These are phyloP conservation scores for Backusella westeae DNA, from an alignment of 192 early-diverging fungal species.

Conservation along the genomic window DNA sequence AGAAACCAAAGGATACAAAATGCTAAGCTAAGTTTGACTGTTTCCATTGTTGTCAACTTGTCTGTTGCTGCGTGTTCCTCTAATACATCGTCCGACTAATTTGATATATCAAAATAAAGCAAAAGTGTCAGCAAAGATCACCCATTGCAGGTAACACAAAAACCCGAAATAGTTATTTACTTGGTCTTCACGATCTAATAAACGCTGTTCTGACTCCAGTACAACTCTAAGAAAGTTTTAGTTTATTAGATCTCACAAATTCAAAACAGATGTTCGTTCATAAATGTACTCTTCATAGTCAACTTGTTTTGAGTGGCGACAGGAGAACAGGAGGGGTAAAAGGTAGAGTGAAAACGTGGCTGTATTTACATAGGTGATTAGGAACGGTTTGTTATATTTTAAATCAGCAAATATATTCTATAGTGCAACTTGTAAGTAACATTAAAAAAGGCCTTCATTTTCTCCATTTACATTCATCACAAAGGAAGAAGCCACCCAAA, in stretches of 20 bases:
- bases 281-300: neutral
- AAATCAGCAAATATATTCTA: slow-evolving; percentile 69
- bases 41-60: slow-evolving; percentile 35
- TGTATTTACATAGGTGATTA: slow-evolving; percentile 79
- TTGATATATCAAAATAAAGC: neutral
- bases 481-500: slow-evolving; percentile 80
- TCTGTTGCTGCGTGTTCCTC: neutral
- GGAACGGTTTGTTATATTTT: slow-evolving; percentile 71
- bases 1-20: slow-evolving; percentile 82
- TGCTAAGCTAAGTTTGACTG: slow-evolving; percentile 55
- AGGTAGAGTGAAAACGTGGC: slow-evolving; percentile 75
- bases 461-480: slow-evolving; percentile 60
- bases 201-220: neutral
- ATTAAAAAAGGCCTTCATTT: too few relatives aligned
- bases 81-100: neutral
- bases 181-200: slow-evolving; percentile 1
- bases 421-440: too few relatives aligned
- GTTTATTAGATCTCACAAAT: neutral
- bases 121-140: neutral
- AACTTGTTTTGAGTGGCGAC: slow-evolving; percentile 2
- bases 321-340: slow-evolving; percentile 34
- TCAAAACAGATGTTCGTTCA: neutral
- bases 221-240: neutral
- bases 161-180: neutral
- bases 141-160: neutral